Conservation (phyloP, 768 basidiomycete genomes). For the Amanita subjunquillea region DNA sequence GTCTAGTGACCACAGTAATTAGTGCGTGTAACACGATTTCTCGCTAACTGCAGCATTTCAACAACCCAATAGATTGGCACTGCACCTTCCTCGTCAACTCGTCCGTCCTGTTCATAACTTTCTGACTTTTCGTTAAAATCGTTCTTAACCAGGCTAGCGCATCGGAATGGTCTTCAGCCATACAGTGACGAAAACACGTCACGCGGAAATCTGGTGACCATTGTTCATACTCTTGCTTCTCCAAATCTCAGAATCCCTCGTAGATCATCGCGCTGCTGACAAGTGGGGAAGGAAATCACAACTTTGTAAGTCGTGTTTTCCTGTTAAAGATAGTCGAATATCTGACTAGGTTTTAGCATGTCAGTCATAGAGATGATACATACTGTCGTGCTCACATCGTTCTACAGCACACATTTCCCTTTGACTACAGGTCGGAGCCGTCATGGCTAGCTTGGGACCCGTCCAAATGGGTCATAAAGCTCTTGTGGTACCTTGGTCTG, state of each 20-base stretch:
- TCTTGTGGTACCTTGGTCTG: conserved; percentile 37
- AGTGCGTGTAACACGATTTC: conserved; percentile 27
- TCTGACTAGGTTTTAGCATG: conserved; percentile 25
- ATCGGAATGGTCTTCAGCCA: conserved; percentile 74
- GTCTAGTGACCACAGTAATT: conserved; percentile 50
- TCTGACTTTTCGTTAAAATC: not conserved
- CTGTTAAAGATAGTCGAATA: not conserved
- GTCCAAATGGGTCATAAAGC: conserved; percentile 66
- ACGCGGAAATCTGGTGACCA: conserved; percentile 54
- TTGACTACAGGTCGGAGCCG: conserved; percentile 67
- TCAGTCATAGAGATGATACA: conserved; percentile 15
- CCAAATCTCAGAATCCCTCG: not conserved
- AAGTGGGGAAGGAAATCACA: conserved; percentile 72
- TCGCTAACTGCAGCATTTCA: not conserved
- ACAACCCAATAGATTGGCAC: conserved; percentile 33
- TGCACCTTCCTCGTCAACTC: conserved; percentile 66
- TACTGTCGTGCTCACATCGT: not conserved
- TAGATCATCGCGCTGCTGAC: conserved; percentile 63
- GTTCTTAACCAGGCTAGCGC: conserved; percentile 42
- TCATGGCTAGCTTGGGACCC: conserved; percentile 63
- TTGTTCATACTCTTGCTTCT: not conserved
- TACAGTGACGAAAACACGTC: conserved; percentile 79
- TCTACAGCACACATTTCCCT: conserved; percentile 62
- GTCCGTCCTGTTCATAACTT: conserved; percentile 23
- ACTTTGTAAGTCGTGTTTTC: conserved; percentile 39